phyloP scores from a whole-genome alignment of 2,329 filamentous ascomycete species.

The Periconia digitata region DNA sequence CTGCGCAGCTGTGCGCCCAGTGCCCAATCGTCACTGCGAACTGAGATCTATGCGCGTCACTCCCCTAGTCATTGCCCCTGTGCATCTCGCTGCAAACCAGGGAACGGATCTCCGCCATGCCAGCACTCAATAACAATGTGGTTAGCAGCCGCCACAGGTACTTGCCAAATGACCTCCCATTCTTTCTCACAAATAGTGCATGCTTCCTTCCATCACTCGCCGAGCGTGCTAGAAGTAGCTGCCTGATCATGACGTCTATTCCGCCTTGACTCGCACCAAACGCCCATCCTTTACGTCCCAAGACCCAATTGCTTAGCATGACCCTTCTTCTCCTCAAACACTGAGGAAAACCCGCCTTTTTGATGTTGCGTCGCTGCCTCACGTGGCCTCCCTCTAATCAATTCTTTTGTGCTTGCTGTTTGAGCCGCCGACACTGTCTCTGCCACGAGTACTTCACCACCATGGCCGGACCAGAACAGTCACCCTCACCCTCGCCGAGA shows the following conservation, averaged over 20 bases:
- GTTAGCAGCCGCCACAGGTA: slow-evolving; percentile 21
- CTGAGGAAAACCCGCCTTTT: slow-evolving; percentile 15
- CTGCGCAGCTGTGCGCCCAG: slow-evolving; percentile 14
- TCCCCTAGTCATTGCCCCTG: slow-evolving; percentile 17
- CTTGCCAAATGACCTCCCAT: slow-evolving; percentile 29
- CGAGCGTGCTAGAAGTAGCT: slow-evolving; percentile 9
- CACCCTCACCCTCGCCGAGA: slow-evolving; percentile 18
- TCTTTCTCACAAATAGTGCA: slow-evolving; percentile 20
- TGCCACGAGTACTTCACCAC: slow-evolving; percentile 14
- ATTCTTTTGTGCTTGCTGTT: slow-evolving; percentile 28
- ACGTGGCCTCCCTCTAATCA: slow-evolving; percentile 34
- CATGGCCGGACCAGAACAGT: slow-evolving; percentile 19
- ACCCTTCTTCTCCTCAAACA: background rate
- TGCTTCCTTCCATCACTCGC: slow-evolving; percentile 23
- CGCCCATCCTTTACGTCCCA: background rate
- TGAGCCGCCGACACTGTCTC: slow-evolving; percentile 14
- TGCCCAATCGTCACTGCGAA: background rate
- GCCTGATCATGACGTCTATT: slow-evolving; percentile 9
- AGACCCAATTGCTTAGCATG: slow-evolving; percentile 4
- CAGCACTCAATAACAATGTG: slow-evolving; percentile 18
- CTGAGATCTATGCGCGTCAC: slow-evolving; percentile 20
- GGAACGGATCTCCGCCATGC: slow-evolving; percentile 29
- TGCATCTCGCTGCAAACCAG: slow-evolving; percentile 15
- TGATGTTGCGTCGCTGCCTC: slow-evolving; percentile 35
- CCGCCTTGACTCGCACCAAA: slow-evolving; percentile 11